Base-by-base conservation (phyloP, 2,329 filamentous ascomycete species). In the Pseudogymnoascus sp. region DNA sequence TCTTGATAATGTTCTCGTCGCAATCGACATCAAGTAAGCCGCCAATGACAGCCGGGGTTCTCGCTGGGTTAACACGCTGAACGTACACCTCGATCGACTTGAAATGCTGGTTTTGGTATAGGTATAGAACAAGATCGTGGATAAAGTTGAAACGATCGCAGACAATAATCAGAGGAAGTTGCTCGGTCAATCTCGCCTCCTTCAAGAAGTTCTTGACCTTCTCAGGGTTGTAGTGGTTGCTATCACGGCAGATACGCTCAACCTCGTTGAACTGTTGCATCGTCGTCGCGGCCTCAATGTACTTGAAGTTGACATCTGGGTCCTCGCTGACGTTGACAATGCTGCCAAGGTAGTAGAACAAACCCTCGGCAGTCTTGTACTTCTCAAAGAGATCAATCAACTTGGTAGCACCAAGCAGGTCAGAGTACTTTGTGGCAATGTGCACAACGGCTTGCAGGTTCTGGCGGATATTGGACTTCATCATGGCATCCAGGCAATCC, bases 141-240 rank as follows among this genome's bases (percentile, higher is more conserved):
- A 97, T 91, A 73, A 99, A 96, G 80, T 97, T 96, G 84, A 96
- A 97, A n/a, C 93, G 91, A 74, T 99, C 95, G 78, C 96, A 99
- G 65, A 99, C 92, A 70, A 97, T 97, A 78, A 99, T 99, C 63
- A 99, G 81, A 47, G 95, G 95, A 47, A 99, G 83, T 78, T 97
- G 93, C 76, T 99, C 95, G 1, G 88, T 87, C 50, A 99, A 82
- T 69, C 88, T 89, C 63, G 95, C 93, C 76, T 99, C 96, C 80
- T 99, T 99, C 66, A 99, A 81, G 85, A 97, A 99, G 80, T 99
- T 99, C 83, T 97, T 97, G 64, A 97, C 91, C 82, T 96, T 96
- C 77, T 97, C 92, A 0, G 92, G 84, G 75, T 97, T 93, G 78
- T 92, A 93, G 73, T 84, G 83, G 75, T 89, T 92, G 82, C 89